Conservation (phyloP, 2,329 filamentous ascomycete genomes). For the Epicoccum sorghinum region DNA sequence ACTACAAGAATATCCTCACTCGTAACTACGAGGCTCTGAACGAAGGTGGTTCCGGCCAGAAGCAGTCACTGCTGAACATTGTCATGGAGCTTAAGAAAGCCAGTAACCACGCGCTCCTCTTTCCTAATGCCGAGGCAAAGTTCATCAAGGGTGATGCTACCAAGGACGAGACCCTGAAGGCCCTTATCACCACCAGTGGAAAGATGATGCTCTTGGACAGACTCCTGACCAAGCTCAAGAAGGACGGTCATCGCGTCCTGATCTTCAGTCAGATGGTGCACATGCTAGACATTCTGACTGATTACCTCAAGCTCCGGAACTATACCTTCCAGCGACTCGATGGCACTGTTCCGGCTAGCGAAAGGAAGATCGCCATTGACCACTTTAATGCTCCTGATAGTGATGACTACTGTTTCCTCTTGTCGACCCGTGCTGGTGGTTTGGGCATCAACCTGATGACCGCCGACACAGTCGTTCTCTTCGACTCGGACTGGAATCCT, state of each 20-base stretch:
- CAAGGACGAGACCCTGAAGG: constrained; percentile 89
- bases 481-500: constrained; percentile 99
- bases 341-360: constrained; percentile 87
- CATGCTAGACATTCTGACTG: constrained; percentile 94
- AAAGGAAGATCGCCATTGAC: constrained; percentile 92
- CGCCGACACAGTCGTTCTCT: constrained; percentile 95
- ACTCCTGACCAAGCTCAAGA: constrained; percentile 90
- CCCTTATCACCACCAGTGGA: constrained; percentile 93
- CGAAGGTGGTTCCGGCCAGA: constrained; percentile 86
- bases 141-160: constrained; percentile 80
- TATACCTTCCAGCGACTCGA: constrained; percentile 95
- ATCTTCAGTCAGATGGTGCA: constrained; percentile 99
- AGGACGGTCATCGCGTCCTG: constrained; percentile 90
- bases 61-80: constrained; percentile 94
- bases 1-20: constrained; percentile 98
- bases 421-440: constrained; percentile 94
- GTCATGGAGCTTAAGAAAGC: constrained; percentile 99
- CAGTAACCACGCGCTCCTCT: constrained; percentile 99
- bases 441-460: constrained; percentile 99
- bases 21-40: constrained; percentile 95
- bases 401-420: constrained; percentile 92
- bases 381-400: constrained; percentile 98
- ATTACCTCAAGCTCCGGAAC: constrained; percentile 91
- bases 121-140: constrained; percentile 88
- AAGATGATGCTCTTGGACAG: constrained; percentile 99